A percentile compares a stretch with the other conserved stretches of the same genome.
Conservation (phyloP, 352 stramenopile genomes). For the Blastocystis sp. region DNA sequence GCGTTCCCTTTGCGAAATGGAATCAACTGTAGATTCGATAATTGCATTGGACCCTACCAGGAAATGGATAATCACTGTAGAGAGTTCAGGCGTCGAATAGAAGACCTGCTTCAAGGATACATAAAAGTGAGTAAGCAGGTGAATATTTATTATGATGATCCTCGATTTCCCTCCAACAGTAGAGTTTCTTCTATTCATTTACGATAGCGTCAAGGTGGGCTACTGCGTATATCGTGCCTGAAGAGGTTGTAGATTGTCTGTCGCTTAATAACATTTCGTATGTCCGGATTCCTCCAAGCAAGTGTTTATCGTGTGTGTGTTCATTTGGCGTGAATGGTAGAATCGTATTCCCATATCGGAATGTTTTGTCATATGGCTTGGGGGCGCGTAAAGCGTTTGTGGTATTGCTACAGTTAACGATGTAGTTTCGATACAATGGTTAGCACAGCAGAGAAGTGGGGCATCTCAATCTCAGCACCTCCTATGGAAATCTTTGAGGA, state of each 20-base stretch:
- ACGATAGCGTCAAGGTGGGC: background rate
- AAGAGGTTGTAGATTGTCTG: constrained; percentile 28
- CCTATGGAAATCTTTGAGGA: constrained; percentile 4
- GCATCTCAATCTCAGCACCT: background rate
- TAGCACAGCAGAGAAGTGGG: background rate
- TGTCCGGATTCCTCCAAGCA: constrained; percentile 30
- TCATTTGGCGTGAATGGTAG: background rate
- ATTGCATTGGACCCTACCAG: background rate
- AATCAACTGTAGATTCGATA: constrained; percentile 3
- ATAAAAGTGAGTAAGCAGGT: background rate
- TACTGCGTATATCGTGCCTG: background rate
- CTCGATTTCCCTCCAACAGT: background rate
- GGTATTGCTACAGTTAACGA: background rate
- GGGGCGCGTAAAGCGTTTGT: background rate
- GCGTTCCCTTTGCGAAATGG: background rate
- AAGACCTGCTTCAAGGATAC: background rate
- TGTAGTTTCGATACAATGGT: constrained; percentile 51
- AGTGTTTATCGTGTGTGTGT: background rate
- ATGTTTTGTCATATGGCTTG: constrained; percentile 28
- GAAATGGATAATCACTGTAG: constrained; percentile 10
- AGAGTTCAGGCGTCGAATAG: background rate
- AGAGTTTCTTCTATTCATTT: background rate
- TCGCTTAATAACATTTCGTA: constrained; percentile 35
- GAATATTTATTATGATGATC: constrained; percentile 46
- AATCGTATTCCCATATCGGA: constrained; percentile 28